Evolutionary conservation across 83 land plant species (phyloP).

Genomic region (Diphasiastrum complanatum): DNA sequence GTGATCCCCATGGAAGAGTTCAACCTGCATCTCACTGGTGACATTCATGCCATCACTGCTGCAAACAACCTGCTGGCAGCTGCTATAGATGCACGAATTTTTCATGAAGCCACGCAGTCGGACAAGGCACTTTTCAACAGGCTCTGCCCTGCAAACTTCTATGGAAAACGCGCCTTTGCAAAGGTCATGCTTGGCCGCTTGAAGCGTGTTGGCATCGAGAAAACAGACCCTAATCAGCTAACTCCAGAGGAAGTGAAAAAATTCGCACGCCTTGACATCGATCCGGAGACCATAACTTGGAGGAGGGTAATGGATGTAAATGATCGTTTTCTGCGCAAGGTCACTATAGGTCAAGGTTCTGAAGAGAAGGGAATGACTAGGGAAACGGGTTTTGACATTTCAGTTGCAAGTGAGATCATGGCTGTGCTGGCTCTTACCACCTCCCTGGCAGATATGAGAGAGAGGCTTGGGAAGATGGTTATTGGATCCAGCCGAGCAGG

Average conservation of each 20-base stretch:
- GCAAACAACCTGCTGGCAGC: conserved; percentile 95
- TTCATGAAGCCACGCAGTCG: conserved; percentile 82
- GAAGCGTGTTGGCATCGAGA: conserved; percentile 69
- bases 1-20: conserved; percentile 99
- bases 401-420: conserved; percentile 99
- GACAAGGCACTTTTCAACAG: conserved; percentile 90
- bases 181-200: conserved; percentile 73
- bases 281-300: conserved; percentile 84
- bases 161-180: conserved; percentile 65
- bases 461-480: conserved; percentile 89
- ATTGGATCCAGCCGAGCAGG: conserved; percentile 88
- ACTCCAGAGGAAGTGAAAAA: conserved; percentile 65
- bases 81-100: conserved; percentile 87
- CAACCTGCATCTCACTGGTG: conserved; percentile 81
- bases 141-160: conserved; percentile 79
- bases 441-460: conserved; percentile 89
- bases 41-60: conserved; percentile 98
- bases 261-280: conserved; percentile 79
- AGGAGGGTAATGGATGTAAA: conserved; percentile 97
- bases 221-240: conserved; percentile 69
- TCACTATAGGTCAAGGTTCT: conserved; percentile 86
- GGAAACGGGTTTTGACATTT: conserved; percentile 92
- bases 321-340: conserved; percentile 85
- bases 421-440: conserved; percentile 96
- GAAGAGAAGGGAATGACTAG: conserved; percentile 92